Evolutionary conservation across 805 yeast genomes (phyloP).

Genomic region (Kluyveromyces aestuarii): DNA sequence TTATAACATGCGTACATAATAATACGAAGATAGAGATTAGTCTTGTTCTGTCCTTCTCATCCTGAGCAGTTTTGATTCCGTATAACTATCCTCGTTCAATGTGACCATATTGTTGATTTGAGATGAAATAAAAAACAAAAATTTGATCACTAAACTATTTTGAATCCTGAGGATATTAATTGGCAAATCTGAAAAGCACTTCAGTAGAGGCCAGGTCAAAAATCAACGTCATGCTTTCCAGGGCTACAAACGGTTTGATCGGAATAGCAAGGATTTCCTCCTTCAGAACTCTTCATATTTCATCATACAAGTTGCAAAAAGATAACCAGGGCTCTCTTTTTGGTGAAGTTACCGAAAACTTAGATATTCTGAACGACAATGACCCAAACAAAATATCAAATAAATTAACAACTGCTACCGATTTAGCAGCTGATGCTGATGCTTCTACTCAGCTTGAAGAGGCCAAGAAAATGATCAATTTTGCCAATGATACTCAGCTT

Average conservation of each 20-base stretch:
- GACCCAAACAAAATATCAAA: constrained; percentile 16
- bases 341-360: constrained; percentile 19
- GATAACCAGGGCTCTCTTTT: constrained; percentile 9
- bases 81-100: background rate
- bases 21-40: no score
- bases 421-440: constrained; percentile 13
- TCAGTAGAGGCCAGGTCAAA: background rate
- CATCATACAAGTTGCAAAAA: background rate
- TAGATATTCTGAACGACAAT: constrained; percentile 8
- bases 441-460: constrained; percentile 11
- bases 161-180: no score
- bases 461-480: constrained; percentile 22
- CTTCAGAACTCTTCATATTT: background rate
- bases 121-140: no score
- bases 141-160: background rate
- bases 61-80: no score
- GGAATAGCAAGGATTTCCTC: background rate
- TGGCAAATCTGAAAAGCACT: background rate
- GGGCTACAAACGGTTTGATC: background rate
- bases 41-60: background rate
- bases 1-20: no score
- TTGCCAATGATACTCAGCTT: constrained; percentile 28
- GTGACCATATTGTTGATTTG: background rate
- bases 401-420: constrained; percentile 15
- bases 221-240: background rate